These are phyloP conservation scores for Ulvella scutata DNA, from an alignment of 139 green algal species.

Conservation along the genomic window DNA sequence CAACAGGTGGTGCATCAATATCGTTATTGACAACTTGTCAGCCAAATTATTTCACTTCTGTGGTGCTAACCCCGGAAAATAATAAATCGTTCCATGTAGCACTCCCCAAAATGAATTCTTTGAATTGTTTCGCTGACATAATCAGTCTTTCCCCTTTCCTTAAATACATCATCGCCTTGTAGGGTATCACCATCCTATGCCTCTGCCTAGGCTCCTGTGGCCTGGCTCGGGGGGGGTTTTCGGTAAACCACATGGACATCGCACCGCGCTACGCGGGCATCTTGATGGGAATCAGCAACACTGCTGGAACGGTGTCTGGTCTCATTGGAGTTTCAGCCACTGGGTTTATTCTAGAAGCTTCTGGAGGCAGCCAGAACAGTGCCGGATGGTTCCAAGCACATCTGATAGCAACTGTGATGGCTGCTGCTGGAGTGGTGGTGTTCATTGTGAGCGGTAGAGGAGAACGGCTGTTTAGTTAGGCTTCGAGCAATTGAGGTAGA, in stretches of 20 bases:
- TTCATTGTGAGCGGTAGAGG: constrained; percentile 41
- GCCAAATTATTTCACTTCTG: too few relatives aligned
- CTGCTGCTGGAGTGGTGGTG: constrained; percentile 38
- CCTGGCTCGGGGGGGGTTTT: constrained; percentile 83
- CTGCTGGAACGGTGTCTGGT: constrained; percentile 64
- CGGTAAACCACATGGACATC: constrained; percentile 96
- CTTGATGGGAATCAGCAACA: constrained; percentile 89
- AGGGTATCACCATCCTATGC: constrained; percentile 19
- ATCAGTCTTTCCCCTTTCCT: too few relatives aligned
- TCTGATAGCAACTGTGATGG: constrained; percentile 30
- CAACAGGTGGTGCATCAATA: too few relatives aligned
- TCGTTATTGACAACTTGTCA: too few relatives aligned
- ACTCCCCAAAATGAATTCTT: too few relatives aligned
- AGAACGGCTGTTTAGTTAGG: background rate
- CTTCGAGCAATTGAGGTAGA: too few relatives aligned
- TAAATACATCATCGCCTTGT: too few relatives aligned
- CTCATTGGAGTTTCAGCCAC: constrained; percentile 85
- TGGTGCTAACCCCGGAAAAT: too few relatives aligned
- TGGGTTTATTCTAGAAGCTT: constrained; percentile 65
- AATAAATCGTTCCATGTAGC: too few relatives aligned
- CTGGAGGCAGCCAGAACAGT: constrained; percentile 20
- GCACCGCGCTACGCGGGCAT: constrained; percentile 83
- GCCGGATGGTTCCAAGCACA: constrained; percentile 62
- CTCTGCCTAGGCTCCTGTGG: constrained; percentile 34
- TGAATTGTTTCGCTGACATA: too few relatives aligned